Percentiles rank a stretch among this genome's conserved stretches.
These are phyloP conservation scores for Nectriaceae sp. DNA, from an alignment of 2,329 filamentous ascomycete genomes.

Conservation along the genomic window DNA sequence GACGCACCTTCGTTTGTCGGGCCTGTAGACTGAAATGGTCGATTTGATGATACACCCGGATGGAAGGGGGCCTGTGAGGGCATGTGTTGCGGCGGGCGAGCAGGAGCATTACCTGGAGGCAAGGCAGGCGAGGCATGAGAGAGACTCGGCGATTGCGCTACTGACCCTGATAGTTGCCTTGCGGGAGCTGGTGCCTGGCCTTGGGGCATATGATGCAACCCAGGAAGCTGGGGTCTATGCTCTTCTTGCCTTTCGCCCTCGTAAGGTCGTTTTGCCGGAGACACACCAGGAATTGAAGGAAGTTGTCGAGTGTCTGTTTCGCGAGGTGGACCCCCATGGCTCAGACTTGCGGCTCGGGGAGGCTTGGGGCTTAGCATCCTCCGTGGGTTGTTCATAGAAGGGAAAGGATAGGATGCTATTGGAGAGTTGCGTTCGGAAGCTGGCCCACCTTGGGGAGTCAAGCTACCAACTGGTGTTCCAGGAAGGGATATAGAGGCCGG, in stretches of 20 bases:
- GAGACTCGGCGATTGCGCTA: conserved; percentile 38
- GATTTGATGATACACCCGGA: conserved; percentile 20
- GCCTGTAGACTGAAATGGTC: conserved; percentile 21
- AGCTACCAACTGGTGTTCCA: conserved; percentile 31
- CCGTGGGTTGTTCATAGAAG: conserved; percentile 30
- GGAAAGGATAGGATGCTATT: conserved; percentile 32
- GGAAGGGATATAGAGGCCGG: conserved; percentile 35
- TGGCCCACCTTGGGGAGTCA: conserved; percentile 29
- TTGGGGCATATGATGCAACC: conserved; percentile 28
- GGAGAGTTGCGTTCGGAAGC: conserved; percentile 37
- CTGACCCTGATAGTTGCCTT: conserved; percentile 33
- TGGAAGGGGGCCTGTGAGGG: conserved; percentile 23
- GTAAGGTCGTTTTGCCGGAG: conserved; percentile 36
- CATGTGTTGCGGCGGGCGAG: conserved; percentile 16
- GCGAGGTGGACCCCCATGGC: conserved; percentile 23
- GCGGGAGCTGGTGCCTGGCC: conserved; percentile 20
- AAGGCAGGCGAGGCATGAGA: conserved; percentile 24
- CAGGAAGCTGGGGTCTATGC: conserved; percentile 24
- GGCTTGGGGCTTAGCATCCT: conserved; percentile 35
- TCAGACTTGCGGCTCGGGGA: conserved; percentile 31
- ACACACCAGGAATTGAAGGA: conserved; percentile 20
- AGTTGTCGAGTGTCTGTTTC: conserved; percentile 26
- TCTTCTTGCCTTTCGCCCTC: conserved; percentile 31
- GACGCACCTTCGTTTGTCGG: conserved; percentile 25
- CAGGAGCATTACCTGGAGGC: conserved; percentile 20